Evolutionary conservation across 176 grass and related monocot genomes (phyloP), one percentile per base, ranked within the genome.

Genomic region (Paspalum vaginatum): DNA sequence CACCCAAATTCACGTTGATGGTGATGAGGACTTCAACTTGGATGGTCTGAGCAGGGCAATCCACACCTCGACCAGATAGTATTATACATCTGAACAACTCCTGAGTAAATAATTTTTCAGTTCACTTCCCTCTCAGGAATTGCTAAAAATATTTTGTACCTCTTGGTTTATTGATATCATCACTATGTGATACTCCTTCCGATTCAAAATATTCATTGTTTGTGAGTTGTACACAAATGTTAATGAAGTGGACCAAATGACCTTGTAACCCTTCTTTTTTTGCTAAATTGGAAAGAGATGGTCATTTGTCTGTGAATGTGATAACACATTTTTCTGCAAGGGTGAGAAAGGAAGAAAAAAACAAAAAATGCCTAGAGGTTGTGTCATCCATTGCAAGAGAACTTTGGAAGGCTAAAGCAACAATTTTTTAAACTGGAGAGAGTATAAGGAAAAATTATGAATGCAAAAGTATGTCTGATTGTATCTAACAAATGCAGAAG

Each of bases 141-240:
- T 66, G 37, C 2, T 2, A 71, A 20, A 78, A 40, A 59, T 27
- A 42, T 83, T 74, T 50, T 24, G 47, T 47, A 61, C 45, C 38
- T 70, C 25, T 79, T 27, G 25, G 66, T 74, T 47, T 78, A 64
- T 56, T 85, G 41, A 13, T 57, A 65, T 39, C 13, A 41, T 48
- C 26, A 78, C 14, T 40, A 25, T 49, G 14, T 58, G 18, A 70
- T 77, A 77, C 44, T 44, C 40, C 39, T 4, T 5, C 9, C 1
- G 2, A 44, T 67, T 64, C 14, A 17, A 17, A 64, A 64, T 39
- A 64, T 27, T 32, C 32, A 32, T 9, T 39, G 32, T 18, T 39
- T 39, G 38, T 9, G 27, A 64, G 64, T 67, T 67, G 4, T 67
- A 9, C 64, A 44, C 6, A 8, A 44, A 47, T 45, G 25, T 69